phyloP scores from a whole-genome alignment of 768 basidiomycete species.

The Lactarius evosmus region DNA sequence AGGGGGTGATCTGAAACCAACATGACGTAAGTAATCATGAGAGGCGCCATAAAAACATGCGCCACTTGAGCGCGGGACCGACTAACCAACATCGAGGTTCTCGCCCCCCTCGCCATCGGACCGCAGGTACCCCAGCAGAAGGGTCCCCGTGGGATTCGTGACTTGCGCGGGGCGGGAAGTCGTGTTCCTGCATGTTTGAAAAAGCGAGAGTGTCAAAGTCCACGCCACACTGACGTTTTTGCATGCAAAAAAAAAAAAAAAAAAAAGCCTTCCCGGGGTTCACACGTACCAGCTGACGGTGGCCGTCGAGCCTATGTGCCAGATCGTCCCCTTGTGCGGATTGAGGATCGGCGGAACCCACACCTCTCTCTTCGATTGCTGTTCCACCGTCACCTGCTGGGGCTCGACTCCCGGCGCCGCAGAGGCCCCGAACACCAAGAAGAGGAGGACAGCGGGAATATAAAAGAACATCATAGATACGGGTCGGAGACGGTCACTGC shows the following conservation, averaged over 20 bases:
- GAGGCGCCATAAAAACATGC: slow-evolving; percentile 27
- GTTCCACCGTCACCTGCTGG: neutral
- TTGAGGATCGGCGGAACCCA: slow-evolving; percentile 49
- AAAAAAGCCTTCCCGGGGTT: too few species aligned
- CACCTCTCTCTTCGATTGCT: slow-evolving; percentile 33
- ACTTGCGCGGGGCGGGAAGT: slow-evolving; percentile 29
- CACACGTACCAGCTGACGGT: slow-evolving; percentile 51
- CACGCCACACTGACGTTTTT: neutral
- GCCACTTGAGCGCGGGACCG: neutral
- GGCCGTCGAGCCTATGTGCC: slow-evolving; percentile 46
- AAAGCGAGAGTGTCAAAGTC: neutral
- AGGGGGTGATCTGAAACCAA: slow-evolving; percentile 50
- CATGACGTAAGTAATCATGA: neutral
- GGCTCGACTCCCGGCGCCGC: neutral
- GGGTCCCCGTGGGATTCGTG: slow-evolving; percentile 46
- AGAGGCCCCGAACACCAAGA: neutral
- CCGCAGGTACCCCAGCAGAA: slow-evolving; percentile 50
- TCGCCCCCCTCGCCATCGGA: slow-evolving; percentile 41
- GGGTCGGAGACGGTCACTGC: neutral
- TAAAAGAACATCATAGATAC: neutral
- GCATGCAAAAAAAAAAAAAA: too few species aligned
- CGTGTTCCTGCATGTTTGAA: slow-evolving; percentile 48
- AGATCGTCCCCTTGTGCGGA: slow-evolving; percentile 46
- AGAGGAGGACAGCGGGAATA: slow-evolving; percentile 3
- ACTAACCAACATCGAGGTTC: slow-evolving; percentile 52